phyloP scores from a whole-genome alignment of 208 protist genomes.

The Tritrichomonas foetus region DNA sequence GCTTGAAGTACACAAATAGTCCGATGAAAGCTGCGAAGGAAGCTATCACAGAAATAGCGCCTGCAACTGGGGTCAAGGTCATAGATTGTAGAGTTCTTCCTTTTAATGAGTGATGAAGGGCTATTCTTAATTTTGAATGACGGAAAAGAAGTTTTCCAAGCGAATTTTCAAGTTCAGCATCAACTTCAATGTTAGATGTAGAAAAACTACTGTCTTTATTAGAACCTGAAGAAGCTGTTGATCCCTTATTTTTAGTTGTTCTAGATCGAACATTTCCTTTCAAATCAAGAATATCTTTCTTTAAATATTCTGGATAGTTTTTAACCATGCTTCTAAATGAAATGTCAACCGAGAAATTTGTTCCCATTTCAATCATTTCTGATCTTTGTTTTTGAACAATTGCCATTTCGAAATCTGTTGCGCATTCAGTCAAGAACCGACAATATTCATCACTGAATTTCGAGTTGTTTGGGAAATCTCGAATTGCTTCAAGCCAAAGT shows the following conservation, averaged over 20 bases:
- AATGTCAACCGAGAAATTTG: background rate
- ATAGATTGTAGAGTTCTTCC: background rate
- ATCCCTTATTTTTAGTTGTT: background rate
- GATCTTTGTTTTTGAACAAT: background rate
- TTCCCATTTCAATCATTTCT: background rate
- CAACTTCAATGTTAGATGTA: background rate
- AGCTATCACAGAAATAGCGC: background rate
- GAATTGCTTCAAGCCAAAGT: background rate
- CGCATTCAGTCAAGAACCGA: background rate
- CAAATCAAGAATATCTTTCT: background rate
- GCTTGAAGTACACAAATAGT: background rate
- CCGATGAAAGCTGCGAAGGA: background rate
- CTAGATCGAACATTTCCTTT: background rate
- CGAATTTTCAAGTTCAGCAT: background rate
- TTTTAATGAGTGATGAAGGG: background rate
- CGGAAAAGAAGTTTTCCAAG: background rate
- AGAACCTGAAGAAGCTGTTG: background rate
- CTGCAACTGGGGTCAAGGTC: background rate
- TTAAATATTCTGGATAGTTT: background rate
- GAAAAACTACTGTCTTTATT: background rate
- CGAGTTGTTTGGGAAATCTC: background rate
- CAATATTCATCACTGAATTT: background rate
- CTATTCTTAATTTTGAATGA: background rate
- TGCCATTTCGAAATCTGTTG: background rate
- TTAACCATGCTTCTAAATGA: background rate